Evolutionary conservation across 805 yeast genomes (phyloP).

Genomic region (Yarrowia divulgata): DNA sequence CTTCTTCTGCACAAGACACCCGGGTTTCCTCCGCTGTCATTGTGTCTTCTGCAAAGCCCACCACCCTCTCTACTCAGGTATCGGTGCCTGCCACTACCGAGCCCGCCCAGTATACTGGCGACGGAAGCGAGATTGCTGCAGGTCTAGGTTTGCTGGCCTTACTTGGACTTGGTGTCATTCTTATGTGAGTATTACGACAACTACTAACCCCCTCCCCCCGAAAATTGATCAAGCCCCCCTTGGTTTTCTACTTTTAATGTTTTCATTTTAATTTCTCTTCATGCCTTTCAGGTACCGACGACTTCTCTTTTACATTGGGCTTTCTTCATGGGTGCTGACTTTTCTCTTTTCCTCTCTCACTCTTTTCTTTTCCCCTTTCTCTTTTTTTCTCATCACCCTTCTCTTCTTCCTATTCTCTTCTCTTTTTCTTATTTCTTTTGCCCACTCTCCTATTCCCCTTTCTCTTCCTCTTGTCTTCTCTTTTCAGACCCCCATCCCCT

Average conservation of each 20-base stretch:
- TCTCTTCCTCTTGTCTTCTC: too few relatives aligned
- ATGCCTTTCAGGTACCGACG: too few relatives aligned
- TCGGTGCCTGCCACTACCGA: neutral
- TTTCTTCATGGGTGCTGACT: neutral
- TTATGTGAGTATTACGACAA: conserved; percentile 29
- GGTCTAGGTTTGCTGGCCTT: conserved; percentile 31
- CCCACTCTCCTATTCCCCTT: neutral
- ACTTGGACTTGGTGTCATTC: conserved; percentile 22
- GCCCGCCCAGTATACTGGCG: conserved; percentile 22
- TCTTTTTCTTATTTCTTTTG: neutral
- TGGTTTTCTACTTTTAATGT: neutral
- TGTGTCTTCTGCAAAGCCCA: conserved; percentile 1
- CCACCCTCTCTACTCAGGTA: conserved; percentile 2
- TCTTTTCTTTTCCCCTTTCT: neutral
- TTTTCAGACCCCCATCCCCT: too few relatives aligned
- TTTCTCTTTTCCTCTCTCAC: neutral
- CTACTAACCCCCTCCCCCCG: conserved; percentile 6
- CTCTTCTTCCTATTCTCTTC: neutral
- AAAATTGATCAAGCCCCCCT: neutral
- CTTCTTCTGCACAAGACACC: neutral
- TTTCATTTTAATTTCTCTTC: neutral
- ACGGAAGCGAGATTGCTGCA: neutral
- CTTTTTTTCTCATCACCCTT: neutral
- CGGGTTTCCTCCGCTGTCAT: neutral
- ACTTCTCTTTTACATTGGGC: neutral